These are phyloP conservation scores for Combretum micranthum DNA, from an alignment of 345 rosid genomes.

Conservation along the genomic window DNA sequence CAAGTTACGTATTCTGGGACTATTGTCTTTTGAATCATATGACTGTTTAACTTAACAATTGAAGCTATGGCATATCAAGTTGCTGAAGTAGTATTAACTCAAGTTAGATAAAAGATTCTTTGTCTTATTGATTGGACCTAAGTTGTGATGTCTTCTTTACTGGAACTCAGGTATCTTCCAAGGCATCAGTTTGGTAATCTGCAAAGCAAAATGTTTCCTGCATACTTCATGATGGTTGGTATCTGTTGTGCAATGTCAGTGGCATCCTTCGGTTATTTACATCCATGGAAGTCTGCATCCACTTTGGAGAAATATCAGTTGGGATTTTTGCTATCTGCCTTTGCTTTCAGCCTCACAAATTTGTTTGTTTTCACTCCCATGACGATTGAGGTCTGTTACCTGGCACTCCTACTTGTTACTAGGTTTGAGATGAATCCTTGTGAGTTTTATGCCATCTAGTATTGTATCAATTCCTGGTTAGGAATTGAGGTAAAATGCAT, in stretches of 20 bases:
- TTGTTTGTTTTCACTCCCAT: slow-evolving; percentile 85
- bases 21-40: too few species aligned
- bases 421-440: too few species aligned
- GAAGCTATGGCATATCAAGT: too few species aligned
- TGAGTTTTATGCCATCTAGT: too few species aligned
- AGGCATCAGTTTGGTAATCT: slow-evolving; percentile 92
- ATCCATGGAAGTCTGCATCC: slow-evolving; percentile 87
- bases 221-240: slow-evolving; percentile 76
- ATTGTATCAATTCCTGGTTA: too few species aligned
- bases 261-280: slow-evolving; percentile 71
- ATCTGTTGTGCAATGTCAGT: slow-evolving; percentile 65
- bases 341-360: slow-evolving; percentile 80
- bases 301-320: slow-evolving; percentile 76
- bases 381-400: slow-evolving; percentile 66
- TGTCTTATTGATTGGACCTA: too few species aligned
- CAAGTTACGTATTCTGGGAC: too few species aligned
- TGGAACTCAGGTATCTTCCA: slow-evolving; percentile 59
- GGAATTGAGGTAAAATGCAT: too few species aligned
- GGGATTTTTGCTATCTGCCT: slow-evolving; percentile 73
- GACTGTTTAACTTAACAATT: too few species aligned
- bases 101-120: too few species aligned
- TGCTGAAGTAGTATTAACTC: too few species aligned
- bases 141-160: not conserved
- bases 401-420: too few species aligned
- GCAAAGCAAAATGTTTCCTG: slow-evolving; percentile 98